Evolutionary conservation across 257 asterid species (phyloP).

Genomic region (Lantana camara): DNA sequence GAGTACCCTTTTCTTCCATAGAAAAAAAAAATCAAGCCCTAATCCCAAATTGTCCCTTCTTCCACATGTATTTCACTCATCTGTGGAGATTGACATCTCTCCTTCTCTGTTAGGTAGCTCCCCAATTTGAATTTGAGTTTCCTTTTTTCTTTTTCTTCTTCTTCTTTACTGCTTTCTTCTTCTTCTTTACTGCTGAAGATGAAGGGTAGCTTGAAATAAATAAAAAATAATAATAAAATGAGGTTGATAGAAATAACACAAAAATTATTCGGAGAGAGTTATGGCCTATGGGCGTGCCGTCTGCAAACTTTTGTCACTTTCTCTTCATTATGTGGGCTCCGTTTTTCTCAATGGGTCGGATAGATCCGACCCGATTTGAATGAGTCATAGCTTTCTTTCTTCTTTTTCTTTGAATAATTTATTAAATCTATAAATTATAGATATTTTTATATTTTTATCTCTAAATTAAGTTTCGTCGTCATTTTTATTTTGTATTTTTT

Average conservation of each 20-base stretch:
- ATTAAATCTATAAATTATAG: too few species aligned
- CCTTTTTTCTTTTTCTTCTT: neutral
- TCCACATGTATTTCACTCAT: neutral
- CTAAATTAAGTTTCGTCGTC: too few species aligned
- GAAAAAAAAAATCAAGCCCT: slow-evolving; percentile 22
- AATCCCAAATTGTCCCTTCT: neutral
- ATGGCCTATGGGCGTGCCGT: slow-evolving; percentile 23
- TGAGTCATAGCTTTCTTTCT: neutral
- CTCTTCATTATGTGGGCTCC: neutral
- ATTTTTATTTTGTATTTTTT: too few species aligned
- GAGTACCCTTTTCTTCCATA: too few species aligned
- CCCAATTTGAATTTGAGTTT: neutral
- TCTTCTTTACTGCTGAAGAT: neutral
- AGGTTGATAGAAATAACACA: neutral
- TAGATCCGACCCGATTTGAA: slow-evolving; percentile 9
- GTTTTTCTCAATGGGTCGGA: slow-evolving; percentile 1
- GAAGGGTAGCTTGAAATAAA: neutral
- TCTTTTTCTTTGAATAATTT: too few species aligned
- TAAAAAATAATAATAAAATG: neutral
- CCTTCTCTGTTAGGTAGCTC: slow-evolving; percentile 11
- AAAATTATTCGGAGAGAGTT: neutral
- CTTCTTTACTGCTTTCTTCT: neutral
- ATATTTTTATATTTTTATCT: too few species aligned
- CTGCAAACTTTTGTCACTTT: neutral
- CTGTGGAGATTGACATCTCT: slow-evolving; percentile 1